A percentile compares a stretch with the other conserved stretches of the same genome.
Evolutionary conservation across 2,329 filamentous ascomycete genomes (phyloP).

Genomic region (Thyridium curvatum): DNA sequence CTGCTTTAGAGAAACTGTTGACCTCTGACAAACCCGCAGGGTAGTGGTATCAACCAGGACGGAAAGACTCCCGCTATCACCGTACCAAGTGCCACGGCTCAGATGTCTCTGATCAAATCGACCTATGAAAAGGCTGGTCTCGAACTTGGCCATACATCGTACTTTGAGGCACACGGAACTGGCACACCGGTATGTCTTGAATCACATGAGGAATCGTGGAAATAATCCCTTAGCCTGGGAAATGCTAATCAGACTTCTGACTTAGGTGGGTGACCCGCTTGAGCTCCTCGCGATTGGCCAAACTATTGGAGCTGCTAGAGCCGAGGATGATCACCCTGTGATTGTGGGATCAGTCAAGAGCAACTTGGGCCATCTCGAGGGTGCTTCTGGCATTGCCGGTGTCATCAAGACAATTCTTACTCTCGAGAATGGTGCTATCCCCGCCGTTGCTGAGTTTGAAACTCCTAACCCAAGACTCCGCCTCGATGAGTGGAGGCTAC

Average conservation of each 20-base stretch:
- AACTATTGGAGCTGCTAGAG: no score
- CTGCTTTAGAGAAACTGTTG: no score
- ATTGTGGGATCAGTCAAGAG: constrained; percentile 33
- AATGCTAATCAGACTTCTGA: no score
- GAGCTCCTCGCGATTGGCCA: no score
- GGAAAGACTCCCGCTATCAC: constrained; percentile 13
- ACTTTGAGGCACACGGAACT: constrained; percentile 37
- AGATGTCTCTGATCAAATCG: constrained; percentile 24
- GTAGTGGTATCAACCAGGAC: constrained; percentile 12
- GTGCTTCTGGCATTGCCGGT: constrained; percentile 36
- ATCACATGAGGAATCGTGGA: no score
- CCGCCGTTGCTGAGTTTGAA: constrained; percentile 34
- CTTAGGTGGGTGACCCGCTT: no score
- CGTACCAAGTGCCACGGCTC: constrained; percentile 16
- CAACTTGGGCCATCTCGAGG: constrained; percentile 39
- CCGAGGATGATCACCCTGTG: no score
- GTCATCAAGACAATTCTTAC: constrained; percentile 32
- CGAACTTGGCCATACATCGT: constrained; percentile 9
- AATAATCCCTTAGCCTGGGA: no score
- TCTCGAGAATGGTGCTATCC: constrained; percentile 27
- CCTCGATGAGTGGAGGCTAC: constrained; percentile 29
- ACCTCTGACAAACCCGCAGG: no score
- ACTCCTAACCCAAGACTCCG: constrained; percentile 37
- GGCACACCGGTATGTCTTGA: no score
- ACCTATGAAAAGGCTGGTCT: constrained; percentile 24